A percentile compares a stretch with the other conserved stretches of the same genome.
Evolutionary conservation across 2,329 filamentous ascomycete species (phyloP).

Genomic region (Beauveria scarabaeidicola): DNA sequence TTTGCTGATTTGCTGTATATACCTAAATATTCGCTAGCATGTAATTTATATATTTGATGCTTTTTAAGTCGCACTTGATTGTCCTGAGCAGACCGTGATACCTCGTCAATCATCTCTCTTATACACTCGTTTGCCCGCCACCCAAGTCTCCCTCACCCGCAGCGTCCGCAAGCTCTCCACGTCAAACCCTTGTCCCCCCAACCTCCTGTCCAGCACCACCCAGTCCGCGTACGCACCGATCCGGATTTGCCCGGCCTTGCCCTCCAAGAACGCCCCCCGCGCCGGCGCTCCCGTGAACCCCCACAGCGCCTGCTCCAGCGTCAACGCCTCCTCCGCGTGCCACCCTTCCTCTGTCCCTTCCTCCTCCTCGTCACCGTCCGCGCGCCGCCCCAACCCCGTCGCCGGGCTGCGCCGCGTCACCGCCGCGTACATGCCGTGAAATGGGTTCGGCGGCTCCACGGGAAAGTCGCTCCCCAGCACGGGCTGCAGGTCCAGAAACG

Average conservation of each 20-base stretch:
- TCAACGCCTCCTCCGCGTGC: constrained; percentile 51
- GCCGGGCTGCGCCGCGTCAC: constrained; percentile 51
- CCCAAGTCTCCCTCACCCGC: constrained; percentile 59
- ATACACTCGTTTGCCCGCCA: constrained; percentile 48
- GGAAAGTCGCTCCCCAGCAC: constrained; percentile 64
- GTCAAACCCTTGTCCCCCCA: constrained; percentile 34
- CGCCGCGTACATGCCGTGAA: constrained; percentile 62
- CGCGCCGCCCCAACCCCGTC: constrained; percentile 35
- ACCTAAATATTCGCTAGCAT: not conserved
- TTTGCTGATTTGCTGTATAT: constrained; percentile 14
- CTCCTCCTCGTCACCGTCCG: constrained; percentile 13
- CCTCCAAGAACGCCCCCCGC: constrained; percentile 50
- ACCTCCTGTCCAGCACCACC: constrained; percentile 55
- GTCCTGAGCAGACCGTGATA: not conserved
- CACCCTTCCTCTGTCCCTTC: constrained; percentile 44
- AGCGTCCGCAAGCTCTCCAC: constrained; percentile 45
- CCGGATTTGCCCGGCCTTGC: constrained; percentile 49
- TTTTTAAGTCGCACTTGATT: not conserved
- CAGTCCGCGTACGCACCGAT: constrained; percentile 59
- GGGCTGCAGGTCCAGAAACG: constrained; percentile 43
- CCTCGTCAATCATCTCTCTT: not conserved
- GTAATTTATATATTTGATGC: not conserved
- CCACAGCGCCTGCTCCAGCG: constrained; percentile 47
- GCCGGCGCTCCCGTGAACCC: constrained; percentile 56
- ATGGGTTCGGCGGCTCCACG: constrained; percentile 59